These are phyloP conservation scores for Pseudogymnoascus destructans DNA, from an alignment of 2,329 filamentous ascomycete genomes.

Conservation along the genomic window DNA sequence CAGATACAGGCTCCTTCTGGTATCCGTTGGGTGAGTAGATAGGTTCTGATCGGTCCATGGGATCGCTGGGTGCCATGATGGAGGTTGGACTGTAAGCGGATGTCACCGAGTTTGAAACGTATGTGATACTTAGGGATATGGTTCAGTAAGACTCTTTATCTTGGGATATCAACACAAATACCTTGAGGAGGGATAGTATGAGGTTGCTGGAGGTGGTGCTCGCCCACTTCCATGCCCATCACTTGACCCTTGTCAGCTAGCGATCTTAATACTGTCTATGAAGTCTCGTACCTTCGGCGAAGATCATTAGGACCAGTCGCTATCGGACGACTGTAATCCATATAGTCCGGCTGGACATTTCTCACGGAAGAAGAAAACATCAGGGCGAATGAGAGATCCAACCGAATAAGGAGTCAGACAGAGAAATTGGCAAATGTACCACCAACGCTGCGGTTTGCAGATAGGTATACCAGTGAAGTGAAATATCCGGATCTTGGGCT, in stretches of 20 bases:
- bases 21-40: slow-evolving; percentile 24
- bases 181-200: slow-evolving; percentile 24
- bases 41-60: slow-evolving; percentile 20
- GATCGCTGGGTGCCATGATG: slow-evolving; percentile 16
- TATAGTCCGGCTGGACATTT: slow-evolving; percentile 25
- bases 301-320: slow-evolving; percentile 19
- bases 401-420: slow-evolving; percentile 6
- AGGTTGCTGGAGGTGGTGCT: slow-evolving; percentile 15
- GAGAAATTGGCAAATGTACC: slow-evolving; percentile 5
- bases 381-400: slow-evolving; percentile 5
- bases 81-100: slow-evolving; percentile 20
- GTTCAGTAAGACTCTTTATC: slow-evolving; percentile 20
- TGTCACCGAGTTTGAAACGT: slow-evolving; percentile 18
- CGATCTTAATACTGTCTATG: slow-evolving; percentile 9
- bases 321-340: slow-evolving; percentile 16
- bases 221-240: slow-evolving; percentile 19
- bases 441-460: slow-evolving; percentile 6
- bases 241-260: slow-evolving; percentile 21
- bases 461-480: slow-evolving; percentile 5
- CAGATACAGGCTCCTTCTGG: slow-evolving; percentile 20
- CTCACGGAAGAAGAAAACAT: slow-evolving; percentile 13
- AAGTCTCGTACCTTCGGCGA: slow-evolving; percentile 24
- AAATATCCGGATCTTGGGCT: slow-evolving; percentile 3
- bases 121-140: slow-evolving; percentile 21
- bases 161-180: slow-evolving; percentile 18